Conservation (phyloP, 2,329 filamentous ascomycete species). For the Colletotrichum sp. region DNA sequence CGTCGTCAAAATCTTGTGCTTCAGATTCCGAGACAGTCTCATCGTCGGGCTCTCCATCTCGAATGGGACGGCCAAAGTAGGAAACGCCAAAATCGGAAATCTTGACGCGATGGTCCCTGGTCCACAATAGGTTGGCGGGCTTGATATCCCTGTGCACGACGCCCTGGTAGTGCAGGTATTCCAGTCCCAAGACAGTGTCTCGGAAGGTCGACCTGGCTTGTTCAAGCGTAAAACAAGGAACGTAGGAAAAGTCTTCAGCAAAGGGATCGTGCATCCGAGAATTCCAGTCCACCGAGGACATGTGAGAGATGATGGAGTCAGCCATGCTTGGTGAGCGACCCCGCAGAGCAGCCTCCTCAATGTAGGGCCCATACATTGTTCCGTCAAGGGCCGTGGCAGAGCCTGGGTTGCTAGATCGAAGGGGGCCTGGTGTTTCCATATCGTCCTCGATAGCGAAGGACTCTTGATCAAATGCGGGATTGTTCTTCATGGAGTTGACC, state of each 20-base stretch:
- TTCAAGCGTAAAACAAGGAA: conserved; percentile 88
- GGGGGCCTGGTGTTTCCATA: conserved; percentile 56
- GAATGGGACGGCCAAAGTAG: conserved; percentile 88
- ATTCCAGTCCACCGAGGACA: conserved; percentile 69
- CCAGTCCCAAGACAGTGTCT: conserved; percentile 89
- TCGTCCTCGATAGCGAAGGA: conserved; percentile 47
- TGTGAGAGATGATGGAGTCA: conserved; percentile 75
- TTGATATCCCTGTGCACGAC: conserved; percentile 88
- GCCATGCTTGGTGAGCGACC: conserved; percentile 81
- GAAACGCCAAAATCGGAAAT: conserved; percentile 99
- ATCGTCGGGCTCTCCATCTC: conserved; percentile 81
- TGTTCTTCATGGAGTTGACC: conserved; percentile 38
- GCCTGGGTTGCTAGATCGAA: conserved; percentile 54
- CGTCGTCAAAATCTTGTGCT: conserved; percentile 86
- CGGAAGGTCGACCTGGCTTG: conserved; percentile 86
- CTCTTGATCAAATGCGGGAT: conserved; percentile 10
- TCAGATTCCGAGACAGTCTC: conserved; percentile 80
- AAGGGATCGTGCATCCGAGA: conserved; percentile 66
- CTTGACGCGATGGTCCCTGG: conserved; percentile 84
- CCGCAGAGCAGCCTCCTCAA: conserved; percentile 60
- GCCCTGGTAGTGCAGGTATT: conserved; percentile 90
- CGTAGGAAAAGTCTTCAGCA: conserved; percentile 89
- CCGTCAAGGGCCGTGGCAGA: conserved; percentile 71
- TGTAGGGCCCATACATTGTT: conserved; percentile 77
- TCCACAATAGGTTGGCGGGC: conserved; percentile 89